These are phyloP conservation scores for Xylaria telfairii DNA, from an alignment of 495 filamentous ascomycete species.

Conservation along the genomic window DNA sequence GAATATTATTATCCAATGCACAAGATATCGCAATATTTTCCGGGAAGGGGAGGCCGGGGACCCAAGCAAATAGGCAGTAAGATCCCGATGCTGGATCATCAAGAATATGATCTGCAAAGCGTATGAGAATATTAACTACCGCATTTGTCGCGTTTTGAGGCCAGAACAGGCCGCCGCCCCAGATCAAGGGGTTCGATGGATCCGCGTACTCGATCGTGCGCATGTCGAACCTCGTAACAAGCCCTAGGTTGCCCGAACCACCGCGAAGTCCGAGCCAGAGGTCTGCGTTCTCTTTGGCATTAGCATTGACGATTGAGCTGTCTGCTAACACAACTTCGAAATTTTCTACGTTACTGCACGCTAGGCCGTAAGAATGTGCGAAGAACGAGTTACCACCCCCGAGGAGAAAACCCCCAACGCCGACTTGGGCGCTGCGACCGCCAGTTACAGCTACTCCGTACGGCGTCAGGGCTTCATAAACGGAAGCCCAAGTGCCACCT, in stretches of 20 bases:
- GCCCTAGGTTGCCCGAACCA: neutral
- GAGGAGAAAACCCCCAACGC: neutral
- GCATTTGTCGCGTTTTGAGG: neutral
- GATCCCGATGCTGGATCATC: neutral
- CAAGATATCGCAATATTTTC: neutral
- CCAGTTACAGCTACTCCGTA: neutral
- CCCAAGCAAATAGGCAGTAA: neutral
- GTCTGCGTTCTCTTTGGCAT: neutral
- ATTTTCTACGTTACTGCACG: neutral
- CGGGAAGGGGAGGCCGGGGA: neutral
- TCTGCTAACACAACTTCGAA: neutral
- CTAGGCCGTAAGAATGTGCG: neutral
- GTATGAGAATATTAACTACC: neutral
- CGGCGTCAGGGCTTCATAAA: neutral
- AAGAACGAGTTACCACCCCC: neutral
- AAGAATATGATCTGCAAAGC: neutral
- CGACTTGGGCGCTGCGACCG: neutral
- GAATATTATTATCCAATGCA: neutral
- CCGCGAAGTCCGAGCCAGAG: neutral
- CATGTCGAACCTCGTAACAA: neutral
- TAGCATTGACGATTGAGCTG: neutral
- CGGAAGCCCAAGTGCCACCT: neutral
- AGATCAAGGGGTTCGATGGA: neutral
- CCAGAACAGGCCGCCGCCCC: neutral
- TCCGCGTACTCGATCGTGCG: neutral